phyloP scores from a whole-genome alignment of 116 monocot species.

The Posidonia oceanica region DNA sequence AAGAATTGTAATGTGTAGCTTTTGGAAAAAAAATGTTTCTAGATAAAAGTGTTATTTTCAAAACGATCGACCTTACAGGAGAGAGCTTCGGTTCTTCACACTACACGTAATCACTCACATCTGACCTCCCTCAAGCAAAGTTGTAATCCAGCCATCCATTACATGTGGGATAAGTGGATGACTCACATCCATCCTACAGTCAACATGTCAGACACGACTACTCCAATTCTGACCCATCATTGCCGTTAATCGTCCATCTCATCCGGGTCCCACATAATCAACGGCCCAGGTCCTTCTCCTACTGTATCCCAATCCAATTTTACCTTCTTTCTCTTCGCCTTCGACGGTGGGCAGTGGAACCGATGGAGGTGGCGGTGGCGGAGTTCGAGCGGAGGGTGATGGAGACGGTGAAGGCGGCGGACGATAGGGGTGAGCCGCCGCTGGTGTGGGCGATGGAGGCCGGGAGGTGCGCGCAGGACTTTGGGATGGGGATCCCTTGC shows the following conservation, averaged over 20 bases:
- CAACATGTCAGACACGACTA: neutral
- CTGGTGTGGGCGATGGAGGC: slow-evolving; percentile 39
- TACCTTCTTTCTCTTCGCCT: neutral
- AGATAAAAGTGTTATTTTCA: too few species aligned
- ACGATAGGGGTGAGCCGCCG: slow-evolving; percentile 50
- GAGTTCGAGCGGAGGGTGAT: slow-evolving; percentile 35
- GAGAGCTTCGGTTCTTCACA: too few species aligned
- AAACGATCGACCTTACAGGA: too few species aligned
- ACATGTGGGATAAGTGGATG: too few species aligned
- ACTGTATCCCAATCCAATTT: neutral
- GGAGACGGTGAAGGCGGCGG: slow-evolving; percentile 49
- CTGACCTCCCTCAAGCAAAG: too few species aligned
- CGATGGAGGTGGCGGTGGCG: neutral
- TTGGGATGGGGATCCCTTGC: slow-evolving; percentile 32
- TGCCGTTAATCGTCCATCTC: too few species aligned
- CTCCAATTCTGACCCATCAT: neutral
- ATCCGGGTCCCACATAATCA: too few species aligned
- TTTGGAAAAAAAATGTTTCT: too few species aligned
- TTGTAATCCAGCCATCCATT: too few species aligned
- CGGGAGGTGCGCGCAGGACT: slow-evolving; percentile 26
- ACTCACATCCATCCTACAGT: neutral
- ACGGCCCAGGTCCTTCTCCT: too few species aligned
- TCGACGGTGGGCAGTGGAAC: neutral
- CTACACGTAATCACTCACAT: too few species aligned
- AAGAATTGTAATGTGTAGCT: too few species aligned